These are phyloP conservation scores for Macrophomina phaseolina DNA, from an alignment of 2,329 filamentous ascomycete species.

Conservation along the genomic window DNA sequence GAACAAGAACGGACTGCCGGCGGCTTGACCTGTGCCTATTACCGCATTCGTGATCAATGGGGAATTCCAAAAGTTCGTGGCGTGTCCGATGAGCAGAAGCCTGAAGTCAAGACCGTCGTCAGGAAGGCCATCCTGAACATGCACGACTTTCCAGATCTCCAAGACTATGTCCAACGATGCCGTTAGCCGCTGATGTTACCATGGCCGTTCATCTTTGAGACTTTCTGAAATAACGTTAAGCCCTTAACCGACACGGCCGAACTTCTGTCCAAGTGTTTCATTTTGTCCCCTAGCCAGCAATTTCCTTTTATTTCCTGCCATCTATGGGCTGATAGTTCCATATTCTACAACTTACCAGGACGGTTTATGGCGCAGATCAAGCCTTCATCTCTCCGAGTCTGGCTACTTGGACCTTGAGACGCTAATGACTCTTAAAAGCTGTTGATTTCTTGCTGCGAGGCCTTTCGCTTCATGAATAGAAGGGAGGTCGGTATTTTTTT, in stretches of 20 bases:
- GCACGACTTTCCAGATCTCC: conserved; percentile 27
- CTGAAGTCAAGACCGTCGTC: conserved; percentile 24
- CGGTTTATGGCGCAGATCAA: not conserved
- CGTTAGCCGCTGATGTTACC: not conserved
- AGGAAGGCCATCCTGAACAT: conserved; percentile 14
- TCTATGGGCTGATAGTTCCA: not conserved
- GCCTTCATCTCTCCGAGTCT: not conserved
- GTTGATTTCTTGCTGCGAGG: not conserved
- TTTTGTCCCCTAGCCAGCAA: not conserved
- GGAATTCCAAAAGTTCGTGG: conserved; percentile 27
- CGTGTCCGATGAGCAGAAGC: conserved; percentile 25
- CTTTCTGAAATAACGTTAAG: not conserved
- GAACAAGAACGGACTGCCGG: conserved; percentile 23
- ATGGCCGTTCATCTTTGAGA: not conserved
- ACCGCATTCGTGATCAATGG: conserved; percentile 27
- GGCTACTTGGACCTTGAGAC: not conserved
- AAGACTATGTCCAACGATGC: not conserved
- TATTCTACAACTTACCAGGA: not conserved
- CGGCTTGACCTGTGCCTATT: conserved; percentile 26
- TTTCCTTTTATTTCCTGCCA: not conserved
- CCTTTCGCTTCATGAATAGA: not conserved
- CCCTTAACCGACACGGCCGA: not conserved
- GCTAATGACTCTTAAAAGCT: conserved; percentile 17
- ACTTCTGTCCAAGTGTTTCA: not conserved
- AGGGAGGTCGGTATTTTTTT: not conserved